A percentile compares a stretch with the other conserved stretches of the same genome.
These are phyloP conservation scores for Apiospora saccharicola DNA, from an alignment of 2,329 filamentous ascomycete species.

Conservation along the genomic window DNA sequence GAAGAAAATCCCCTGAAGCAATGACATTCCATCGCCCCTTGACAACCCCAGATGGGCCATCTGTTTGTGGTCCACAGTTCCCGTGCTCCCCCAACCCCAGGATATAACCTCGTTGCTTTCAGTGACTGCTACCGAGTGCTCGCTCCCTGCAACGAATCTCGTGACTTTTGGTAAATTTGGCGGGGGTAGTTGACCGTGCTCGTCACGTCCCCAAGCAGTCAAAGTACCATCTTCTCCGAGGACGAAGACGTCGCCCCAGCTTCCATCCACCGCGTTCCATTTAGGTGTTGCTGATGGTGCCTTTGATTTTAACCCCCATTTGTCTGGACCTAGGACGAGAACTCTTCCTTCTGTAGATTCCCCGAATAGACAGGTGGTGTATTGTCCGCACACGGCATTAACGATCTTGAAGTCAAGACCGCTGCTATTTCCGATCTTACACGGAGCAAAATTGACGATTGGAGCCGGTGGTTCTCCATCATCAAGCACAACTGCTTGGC, in stretches of 20 bases:
- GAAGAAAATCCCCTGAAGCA: slow-evolving; percentile 62
- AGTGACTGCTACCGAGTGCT: slow-evolving; percentile 82
- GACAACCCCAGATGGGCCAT: slow-evolving; percentile 65
- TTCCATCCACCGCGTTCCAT: slow-evolving; percentile 76
- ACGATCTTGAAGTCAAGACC: slow-evolving; percentile 66
- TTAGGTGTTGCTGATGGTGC: slow-evolving; percentile 60
- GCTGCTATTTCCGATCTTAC: slow-evolving; percentile 57
- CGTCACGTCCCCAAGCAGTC: slow-evolving; percentile 81
- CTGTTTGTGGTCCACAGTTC: slow-evolving; percentile 81
- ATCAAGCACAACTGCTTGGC: slow-evolving; percentile 53
- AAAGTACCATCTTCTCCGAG: slow-evolving; percentile 67
- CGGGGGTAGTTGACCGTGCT: slow-evolving; percentile 83
- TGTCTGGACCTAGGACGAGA: slow-evolving; percentile 75
- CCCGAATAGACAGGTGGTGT: slow-evolving; percentile 81
- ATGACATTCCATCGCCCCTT: slow-evolving; percentile 75
- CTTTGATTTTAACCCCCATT: slow-evolving; percentile 69
- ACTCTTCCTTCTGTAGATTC: slow-evolving; percentile 64
- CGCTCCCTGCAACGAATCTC: slow-evolving; percentile 83
- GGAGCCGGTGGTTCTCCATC: slow-evolving; percentile 26
- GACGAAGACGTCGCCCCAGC: slow-evolving; percentile 84
- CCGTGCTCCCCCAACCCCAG: slow-evolving; percentile 98
- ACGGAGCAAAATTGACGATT: slow-evolving; percentile 25
- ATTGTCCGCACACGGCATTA: slow-evolving; percentile 79
- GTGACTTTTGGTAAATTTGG: slow-evolving; percentile 63
- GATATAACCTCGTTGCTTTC: slow-evolving; percentile 72